Conservation (phyloP, 2,329 filamentous ascomycete genomes). For the Aspergillus quadrilineatus region DNA sequence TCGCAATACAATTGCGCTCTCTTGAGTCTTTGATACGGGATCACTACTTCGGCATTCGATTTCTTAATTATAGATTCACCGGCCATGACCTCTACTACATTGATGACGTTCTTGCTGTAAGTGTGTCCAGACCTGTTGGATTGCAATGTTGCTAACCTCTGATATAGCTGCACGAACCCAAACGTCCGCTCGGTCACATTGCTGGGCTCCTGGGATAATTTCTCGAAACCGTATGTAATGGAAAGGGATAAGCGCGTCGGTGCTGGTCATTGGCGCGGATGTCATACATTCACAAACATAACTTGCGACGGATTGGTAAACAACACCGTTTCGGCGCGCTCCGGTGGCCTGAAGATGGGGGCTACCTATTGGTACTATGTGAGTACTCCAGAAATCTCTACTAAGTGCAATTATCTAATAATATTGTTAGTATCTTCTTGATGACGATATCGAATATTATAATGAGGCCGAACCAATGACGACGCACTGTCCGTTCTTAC, state of each 20-base stretch:
- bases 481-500: constrained; percentile 77
- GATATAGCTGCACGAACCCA: constrained; percentile 36
- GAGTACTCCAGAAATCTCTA: constrained; percentile 41
- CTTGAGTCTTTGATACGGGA: constrained; percentile 3
- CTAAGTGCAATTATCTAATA: constrained; percentile 23
- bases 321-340: constrained; percentile 56
- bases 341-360: constrained; percentile 86
- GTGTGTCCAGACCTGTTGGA: constrained; percentile 11
- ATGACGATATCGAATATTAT: constrained; percentile 73
- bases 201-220: constrained; percentile 95
- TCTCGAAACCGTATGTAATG: constrained; percentile 74
- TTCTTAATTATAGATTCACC: constrained; percentile 6
- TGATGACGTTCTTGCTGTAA: constrained; percentile 40
- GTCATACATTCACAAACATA: constrained; percentile 82
- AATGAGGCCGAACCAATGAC: constrained; percentile 73
- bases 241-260: constrained; percentile 75
- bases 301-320: constrained; percentile 70
- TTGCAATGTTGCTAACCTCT: constrained; percentile 19
- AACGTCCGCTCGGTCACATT: constrained; percentile 66
- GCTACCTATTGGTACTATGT: constrained; percentile 96
- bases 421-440: constrained; percentile 69
- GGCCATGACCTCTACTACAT: constrained; percentile 35
- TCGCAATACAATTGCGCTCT: not conserved
- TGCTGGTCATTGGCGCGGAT: constrained; percentile 78
- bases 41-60: constrained; percentile 1